Conservation (phyloP, 768 basidiomycete genomes). For the Amanita pallidorosea region DNA sequence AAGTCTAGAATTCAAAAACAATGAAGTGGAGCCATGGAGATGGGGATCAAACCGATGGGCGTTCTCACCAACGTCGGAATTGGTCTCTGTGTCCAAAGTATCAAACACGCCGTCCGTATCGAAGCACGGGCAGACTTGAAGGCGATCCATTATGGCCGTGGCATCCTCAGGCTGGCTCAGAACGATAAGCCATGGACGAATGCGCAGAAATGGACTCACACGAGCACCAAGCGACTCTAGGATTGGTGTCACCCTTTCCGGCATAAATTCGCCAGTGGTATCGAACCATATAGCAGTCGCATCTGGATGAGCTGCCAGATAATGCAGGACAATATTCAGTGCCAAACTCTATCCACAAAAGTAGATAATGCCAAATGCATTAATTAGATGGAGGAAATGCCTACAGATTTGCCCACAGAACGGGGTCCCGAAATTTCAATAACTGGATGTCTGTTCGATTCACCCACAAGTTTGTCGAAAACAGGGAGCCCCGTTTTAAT, state of each 20-base stretch:
- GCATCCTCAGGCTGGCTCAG: slow-evolving; percentile 15
- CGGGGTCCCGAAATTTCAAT: slow-evolving; percentile 62
- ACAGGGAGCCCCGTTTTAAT: slow-evolving; percentile 27
- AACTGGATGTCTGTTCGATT: slow-evolving; percentile 39
- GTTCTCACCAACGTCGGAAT: not conserved
- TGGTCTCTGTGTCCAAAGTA: slow-evolving; percentile 20
- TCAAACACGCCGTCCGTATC: slow-evolving; percentile 44
- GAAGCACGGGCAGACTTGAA: slow-evolving; percentile 49
- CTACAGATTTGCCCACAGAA: slow-evolving; percentile 61
- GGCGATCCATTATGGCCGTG: slow-evolving; percentile 33
- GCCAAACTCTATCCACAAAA: slow-evolving; percentile 40
- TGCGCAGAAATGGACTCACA: slow-evolving; percentile 7
- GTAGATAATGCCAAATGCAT: not conserved
- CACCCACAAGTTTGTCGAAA: slow-evolving; percentile 42
- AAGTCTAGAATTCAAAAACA: slow-evolving; percentile 22
- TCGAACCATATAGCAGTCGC: slow-evolving; percentile 59
- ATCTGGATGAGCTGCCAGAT: slow-evolving; percentile 29
- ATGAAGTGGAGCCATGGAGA: slow-evolving; percentile 6
- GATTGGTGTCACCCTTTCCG: slow-evolving; percentile 31
- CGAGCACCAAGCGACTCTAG: slow-evolving; percentile 17
- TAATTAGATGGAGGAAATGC: slow-evolving; percentile 9
- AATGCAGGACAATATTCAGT: slow-evolving; percentile 44
- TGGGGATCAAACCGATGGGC: not conserved
- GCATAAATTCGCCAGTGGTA: slow-evolving; percentile 56
- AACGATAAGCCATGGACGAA: slow-evolving; percentile 1